Evolutionary conservation across 345 rosid species (phyloP).

Genomic region (Raphanus sativus): DNA sequence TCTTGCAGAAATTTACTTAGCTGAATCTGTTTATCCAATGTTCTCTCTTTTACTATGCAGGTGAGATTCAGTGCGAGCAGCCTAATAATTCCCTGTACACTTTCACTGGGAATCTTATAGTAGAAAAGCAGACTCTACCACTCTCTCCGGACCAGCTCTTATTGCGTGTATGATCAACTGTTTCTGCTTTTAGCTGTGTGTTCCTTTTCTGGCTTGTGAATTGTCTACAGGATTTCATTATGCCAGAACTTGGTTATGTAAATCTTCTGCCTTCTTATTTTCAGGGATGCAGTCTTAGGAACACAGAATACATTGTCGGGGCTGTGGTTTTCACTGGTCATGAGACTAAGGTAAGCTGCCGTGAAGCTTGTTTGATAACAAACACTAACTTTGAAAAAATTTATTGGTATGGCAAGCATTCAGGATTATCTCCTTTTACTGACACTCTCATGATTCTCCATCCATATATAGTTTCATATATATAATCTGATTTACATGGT

Average conservation of each 20-base stretch:
- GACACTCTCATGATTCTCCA: slow-evolving; percentile 2
- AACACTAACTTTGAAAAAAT: slow-evolving; percentile 17
- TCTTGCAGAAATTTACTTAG: background rate
- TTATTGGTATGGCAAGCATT: slow-evolving; percentile 20
- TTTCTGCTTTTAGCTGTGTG: slow-evolving; percentile 19
- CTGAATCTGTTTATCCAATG: slow-evolving; percentile 6
- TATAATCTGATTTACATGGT: slow-evolving; percentile 5
- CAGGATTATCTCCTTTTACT: background rate
- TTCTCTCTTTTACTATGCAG: slow-evolving; percentile 49
- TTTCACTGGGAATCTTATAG: slow-evolving; percentile 88
- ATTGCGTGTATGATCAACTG: slow-evolving; percentile 60
- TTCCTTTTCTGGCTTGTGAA: slow-evolving; percentile 17
- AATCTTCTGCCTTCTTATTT: slow-evolving; percentile 8
- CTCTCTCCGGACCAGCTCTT: slow-evolving; percentile 90
- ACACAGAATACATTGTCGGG: slow-evolving; percentile 81
- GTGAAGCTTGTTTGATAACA: background rate
- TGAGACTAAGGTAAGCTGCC: slow-evolving; percentile 82
- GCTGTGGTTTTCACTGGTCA: slow-evolving; percentile 86
- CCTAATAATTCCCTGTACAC: slow-evolving; percentile 96
- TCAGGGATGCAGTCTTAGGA: slow-evolving; percentile 98
- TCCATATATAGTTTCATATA: slow-evolving; percentile 1
- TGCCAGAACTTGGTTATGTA: background rate
- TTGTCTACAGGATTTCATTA: slow-evolving; percentile 10
- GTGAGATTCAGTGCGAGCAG: slow-evolving; percentile 97
- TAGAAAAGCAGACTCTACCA: slow-evolving; percentile 81